Evolutionary conservation across 225 moss, liverwort and hornwort species (phyloP).

Genomic region (Physcomitrellopsis africana): DNA sequence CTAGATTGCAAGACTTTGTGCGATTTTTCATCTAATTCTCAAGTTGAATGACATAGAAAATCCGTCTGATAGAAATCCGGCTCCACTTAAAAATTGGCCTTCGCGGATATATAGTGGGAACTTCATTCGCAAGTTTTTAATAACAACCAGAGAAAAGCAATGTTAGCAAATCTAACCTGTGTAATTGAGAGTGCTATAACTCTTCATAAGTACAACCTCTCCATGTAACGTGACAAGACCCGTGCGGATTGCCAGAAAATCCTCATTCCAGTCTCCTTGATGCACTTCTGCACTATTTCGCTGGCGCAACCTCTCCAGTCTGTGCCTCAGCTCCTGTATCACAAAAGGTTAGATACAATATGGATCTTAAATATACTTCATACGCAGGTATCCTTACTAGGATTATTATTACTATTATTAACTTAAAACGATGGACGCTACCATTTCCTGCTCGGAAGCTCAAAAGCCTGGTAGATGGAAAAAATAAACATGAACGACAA

Average conservation of each 20-base stretch:
- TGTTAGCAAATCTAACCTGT: constrained; percentile 45
- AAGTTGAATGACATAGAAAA: neutral
- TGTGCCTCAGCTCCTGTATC: constrained; percentile 58
- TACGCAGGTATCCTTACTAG: neutral
- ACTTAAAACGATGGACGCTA: neutral
- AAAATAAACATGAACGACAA: neutral
- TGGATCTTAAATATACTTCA: neutral
- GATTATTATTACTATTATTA: too few species aligned
- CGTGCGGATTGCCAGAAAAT: constrained; percentile 61
- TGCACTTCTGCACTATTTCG: constrained; percentile 33
- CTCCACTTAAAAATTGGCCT: neutral
- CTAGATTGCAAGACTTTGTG: neutral
- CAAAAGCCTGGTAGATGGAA: neutral
- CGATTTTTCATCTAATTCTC: neutral
- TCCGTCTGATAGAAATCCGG: neutral
- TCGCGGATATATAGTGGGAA: neutral
- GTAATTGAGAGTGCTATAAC: constrained; percentile 93
- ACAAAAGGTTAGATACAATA: neutral
- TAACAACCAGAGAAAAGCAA: neutral
- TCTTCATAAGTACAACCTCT: constrained; percentile 88
- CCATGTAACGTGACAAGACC: constrained; percentile 83
- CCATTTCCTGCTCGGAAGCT: neutral
- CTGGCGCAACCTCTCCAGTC: constrained; percentile 52
- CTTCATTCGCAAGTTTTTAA: neutral
- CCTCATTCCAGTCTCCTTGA: constrained; percentile 49